Percentiles rank a stretch among this genome's conserved stretches.
Evolutionary conservation across 2,329 filamentous ascomycete species (phyloP).

Genomic region (Neospermospora avenae): DNA sequence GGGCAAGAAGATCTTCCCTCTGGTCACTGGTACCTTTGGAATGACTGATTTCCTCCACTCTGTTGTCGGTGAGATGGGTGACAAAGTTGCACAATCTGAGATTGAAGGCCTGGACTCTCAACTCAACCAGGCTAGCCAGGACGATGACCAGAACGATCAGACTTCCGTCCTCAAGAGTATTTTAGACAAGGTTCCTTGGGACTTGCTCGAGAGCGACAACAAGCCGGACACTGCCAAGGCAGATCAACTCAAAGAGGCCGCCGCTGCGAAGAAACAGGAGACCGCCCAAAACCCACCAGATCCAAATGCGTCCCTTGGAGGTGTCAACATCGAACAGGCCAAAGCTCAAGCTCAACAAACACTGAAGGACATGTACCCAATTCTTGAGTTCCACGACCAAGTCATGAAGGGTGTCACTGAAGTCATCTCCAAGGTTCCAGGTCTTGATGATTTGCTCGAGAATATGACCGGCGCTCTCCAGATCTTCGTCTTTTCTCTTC

Average conservation of each 20-base stretch:
- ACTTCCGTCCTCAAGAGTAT: slow-evolving; percentile 8
- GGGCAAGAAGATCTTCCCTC: slow-evolving; percentile 71
- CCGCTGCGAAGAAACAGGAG: slow-evolving; percentile 10
- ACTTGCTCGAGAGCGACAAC: slow-evolving; percentile 9
- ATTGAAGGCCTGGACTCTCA: slow-evolving; percentile 13
- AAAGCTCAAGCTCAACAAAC: slow-evolving; percentile 8
- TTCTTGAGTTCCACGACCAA: slow-evolving; percentile 78
- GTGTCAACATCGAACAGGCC: slow-evolving; percentile 14
- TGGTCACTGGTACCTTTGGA: slow-evolving; percentile 87
- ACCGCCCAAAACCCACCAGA: slow-evolving; percentile 13
- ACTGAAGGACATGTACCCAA: slow-evolving; percentile 14
- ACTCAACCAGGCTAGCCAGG: slow-evolving; percentile 7
- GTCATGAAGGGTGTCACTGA: slow-evolving; percentile 10
- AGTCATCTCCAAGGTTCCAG: slow-evolving; percentile 11
- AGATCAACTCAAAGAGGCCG: slow-evolving; percentile 7
- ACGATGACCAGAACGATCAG: slow-evolving; percentile 11
- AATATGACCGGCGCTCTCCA: slow-evolving; percentile 11
- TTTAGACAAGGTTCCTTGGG: slow-evolving; percentile 14
- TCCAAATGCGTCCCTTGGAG: slow-evolving; percentile 66
- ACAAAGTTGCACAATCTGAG: slow-evolving; percentile 70
- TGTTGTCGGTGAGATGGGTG: slow-evolving; percentile 72
- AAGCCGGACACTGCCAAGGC: slow-evolving; percentile 13
- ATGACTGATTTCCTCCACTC: slow-evolving; percentile 89
- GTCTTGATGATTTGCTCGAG: slow-evolving; percentile 52
- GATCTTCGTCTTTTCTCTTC: slow-evolving; percentile 15